These are phyloP conservation scores for Spongiforma sp. DNA, from an alignment of 1,284 basidiomycete genomes.

Conservation along the genomic window DNA sequence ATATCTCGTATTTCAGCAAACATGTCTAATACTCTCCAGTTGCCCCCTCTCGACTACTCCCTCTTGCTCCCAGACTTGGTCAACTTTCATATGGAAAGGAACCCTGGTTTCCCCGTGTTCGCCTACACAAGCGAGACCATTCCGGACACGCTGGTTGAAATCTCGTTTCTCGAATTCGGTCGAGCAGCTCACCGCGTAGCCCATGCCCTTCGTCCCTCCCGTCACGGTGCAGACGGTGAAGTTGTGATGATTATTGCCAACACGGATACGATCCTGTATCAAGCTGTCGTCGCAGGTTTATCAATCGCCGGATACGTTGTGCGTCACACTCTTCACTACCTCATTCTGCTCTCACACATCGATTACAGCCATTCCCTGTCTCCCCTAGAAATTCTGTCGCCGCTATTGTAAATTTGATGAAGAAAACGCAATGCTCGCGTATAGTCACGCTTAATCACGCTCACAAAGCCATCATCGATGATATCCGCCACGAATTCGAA, in stretches of 20 bases:
- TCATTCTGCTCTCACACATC: background rate
- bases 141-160: constrained; percentile 15
- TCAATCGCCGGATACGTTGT: constrained; percentile 39
- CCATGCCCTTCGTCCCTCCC: constrained; percentile 33
- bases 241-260: constrained; percentile 42
- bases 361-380: constrained; percentile 39
- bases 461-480: constrained; percentile 33
- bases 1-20: background rate
- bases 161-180: constrained; percentile 37
- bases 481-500: constrained; percentile 14
- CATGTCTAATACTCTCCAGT: constrained; percentile 16
- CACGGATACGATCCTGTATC: constrained; percentile 40
- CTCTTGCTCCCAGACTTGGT: constrained; percentile 31
- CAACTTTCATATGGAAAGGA: constrained; percentile 37
- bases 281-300: constrained; percentile 35
- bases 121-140: constrained; percentile 20
- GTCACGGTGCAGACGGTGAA: constrained; percentile 28
- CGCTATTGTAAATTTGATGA: constrained; percentile 38
- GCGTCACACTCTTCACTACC: background rate
- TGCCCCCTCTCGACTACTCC: constrained; percentile 33
- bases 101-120: constrained; percentile 29
- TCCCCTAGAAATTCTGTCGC: constrained; percentile 40
- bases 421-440: constrained; percentile 34
- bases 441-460: constrained; percentile 36
- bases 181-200: constrained; percentile 40